phyloP scores from a whole-genome alignment of 1,284 basidiomycete species.

The Vanrija humicola region DNA sequence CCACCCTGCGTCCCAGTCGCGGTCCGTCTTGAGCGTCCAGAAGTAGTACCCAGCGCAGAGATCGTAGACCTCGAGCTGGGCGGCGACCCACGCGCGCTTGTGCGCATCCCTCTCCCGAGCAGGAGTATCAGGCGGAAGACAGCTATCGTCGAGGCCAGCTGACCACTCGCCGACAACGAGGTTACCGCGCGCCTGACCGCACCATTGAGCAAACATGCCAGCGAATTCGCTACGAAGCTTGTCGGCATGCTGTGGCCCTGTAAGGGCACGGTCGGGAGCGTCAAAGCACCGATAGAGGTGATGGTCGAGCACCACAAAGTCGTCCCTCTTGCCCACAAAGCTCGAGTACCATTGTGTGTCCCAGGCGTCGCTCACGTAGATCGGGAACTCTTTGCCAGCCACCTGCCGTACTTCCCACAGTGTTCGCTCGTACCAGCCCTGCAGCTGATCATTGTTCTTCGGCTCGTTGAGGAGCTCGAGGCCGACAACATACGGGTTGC shows the following conservation, averaged over 20 bases:
- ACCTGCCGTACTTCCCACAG: constrained; percentile 58
- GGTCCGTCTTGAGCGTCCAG: constrained; percentile 81
- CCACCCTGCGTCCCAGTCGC: constrained; percentile 70
- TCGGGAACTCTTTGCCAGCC: constrained; percentile 56
- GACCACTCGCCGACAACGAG: constrained; percentile 82
- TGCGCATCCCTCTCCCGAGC: constrained; percentile 54
- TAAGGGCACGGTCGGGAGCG: constrained; percentile 56
- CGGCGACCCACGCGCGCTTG: constrained; percentile 57
- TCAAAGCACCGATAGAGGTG: constrained; percentile 72
- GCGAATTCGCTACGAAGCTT: constrained; percentile 27
- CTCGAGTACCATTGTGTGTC: constrained; percentile 63
- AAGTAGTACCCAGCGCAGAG: constrained; percentile 75
- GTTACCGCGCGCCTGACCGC: constrained; percentile 52
- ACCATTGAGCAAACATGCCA: constrained; percentile 14
- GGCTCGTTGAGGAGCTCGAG: constrained; percentile 84
- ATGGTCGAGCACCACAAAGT: constrained; percentile 68
- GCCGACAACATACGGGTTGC: constrained; percentile 66
- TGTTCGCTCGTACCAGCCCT: constrained; percentile 63
- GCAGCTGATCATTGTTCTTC: constrained; percentile 55
- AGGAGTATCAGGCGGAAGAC: constrained; percentile 53
- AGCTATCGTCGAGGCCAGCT: constrained; percentile 67
- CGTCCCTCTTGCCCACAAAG: constrained; percentile 51
- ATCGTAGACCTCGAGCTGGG: constrained; percentile 69
- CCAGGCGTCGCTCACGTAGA: constrained; percentile 79
- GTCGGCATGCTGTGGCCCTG: constrained; percentile 59